Evolutionary conservation across 371 early-diverging fungal genomes (phyloP).

Genomic region (Hamiltosporidium magnivora): DNA sequence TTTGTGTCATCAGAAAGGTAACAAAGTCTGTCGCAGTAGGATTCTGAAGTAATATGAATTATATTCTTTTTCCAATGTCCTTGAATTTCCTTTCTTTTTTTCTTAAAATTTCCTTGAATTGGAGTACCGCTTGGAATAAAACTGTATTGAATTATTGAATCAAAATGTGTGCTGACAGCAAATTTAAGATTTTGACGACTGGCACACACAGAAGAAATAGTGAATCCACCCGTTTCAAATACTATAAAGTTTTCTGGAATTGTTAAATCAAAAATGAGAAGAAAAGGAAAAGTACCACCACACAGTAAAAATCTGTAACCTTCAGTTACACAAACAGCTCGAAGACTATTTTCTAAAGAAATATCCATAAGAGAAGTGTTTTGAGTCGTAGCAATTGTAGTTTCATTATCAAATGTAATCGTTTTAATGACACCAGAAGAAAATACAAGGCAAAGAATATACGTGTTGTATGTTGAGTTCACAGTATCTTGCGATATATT

Average conservation of each 20-base stretch:
- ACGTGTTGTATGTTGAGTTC: neutral
- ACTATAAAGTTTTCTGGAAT: slow-evolving; percentile 32
- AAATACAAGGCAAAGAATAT: slow-evolving; percentile 32
- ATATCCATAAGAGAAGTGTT: slow-evolving; percentile 18
- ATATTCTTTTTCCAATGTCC: slow-evolving; percentile 33
- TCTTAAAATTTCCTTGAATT: slow-evolving; percentile 27
- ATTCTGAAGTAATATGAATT: slow-evolving; percentile 12
- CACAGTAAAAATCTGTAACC: slow-evolving; percentile 47
- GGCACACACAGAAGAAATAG: slow-evolving; percentile 42
- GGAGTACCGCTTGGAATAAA: slow-evolving; percentile 19
- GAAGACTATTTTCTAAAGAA: slow-evolving; percentile 27
- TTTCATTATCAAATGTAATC: slow-evolving; percentile 9
- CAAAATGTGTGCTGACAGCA: slow-evolving; percentile 21
- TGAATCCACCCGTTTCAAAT: slow-evolving; percentile 47
- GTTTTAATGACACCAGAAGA: slow-evolving; percentile 26
- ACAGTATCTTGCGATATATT: too few species aligned
- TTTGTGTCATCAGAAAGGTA: slow-evolving; percentile 26
- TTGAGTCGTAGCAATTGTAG: slow-evolving; percentile 19
- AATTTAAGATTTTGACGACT: slow-evolving; percentile 42
- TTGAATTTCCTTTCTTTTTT: slow-evolving; percentile 5
- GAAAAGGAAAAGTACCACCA: slow-evolving; percentile 51
- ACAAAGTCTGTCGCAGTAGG: slow-evolving; percentile 25
- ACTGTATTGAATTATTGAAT: slow-evolving; percentile 10
- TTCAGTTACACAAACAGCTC: slow-evolving; percentile 47
- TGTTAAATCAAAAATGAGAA: slow-evolving; percentile 41